Evolutionary conservation across 768 basidiomycete species (phyloP).

Genomic region (Lactarius psammicola): DNA sequence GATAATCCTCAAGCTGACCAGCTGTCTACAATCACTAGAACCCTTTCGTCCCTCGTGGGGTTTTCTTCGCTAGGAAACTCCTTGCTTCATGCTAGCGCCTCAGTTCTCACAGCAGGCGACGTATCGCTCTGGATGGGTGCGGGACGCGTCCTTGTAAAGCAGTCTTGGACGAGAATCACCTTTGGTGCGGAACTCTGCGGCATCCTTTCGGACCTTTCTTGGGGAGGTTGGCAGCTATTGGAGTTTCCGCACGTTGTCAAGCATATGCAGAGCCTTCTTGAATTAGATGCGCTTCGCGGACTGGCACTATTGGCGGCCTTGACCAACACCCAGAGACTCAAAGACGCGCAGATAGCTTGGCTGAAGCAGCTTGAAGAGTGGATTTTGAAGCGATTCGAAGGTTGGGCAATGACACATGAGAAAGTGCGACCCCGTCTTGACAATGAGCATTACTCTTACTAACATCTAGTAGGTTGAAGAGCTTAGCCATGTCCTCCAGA

Average conservation of each 20-base stretch:
- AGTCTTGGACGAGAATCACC: constrained; percentile 40
- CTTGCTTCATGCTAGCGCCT: constrained; percentile 37
- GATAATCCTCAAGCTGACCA: constrained; percentile 37
- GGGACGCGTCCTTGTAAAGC: constrained; percentile 57
- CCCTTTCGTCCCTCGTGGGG: constrained; percentile 34
- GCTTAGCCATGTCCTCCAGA: constrained; percentile 52
- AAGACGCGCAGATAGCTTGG: constrained; percentile 60
- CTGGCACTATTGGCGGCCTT: constrained; percentile 53
- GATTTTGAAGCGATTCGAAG: constrained; percentile 43
- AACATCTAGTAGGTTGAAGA: constrained; percentile 43
- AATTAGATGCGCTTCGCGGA: constrained; percentile 42
- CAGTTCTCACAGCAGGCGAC: constrained; percentile 44
- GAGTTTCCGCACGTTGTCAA: constrained; percentile 60
- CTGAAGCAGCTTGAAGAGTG: constrained; percentile 52
- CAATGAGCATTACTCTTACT: background rate
- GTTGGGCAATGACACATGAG: constrained; percentile 42
- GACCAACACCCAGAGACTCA: constrained; percentile 48
- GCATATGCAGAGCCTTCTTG: constrained; percentile 46
- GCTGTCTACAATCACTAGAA: constrained; percentile 38
- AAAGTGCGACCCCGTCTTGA: constrained; percentile 37
- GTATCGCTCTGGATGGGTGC: constrained; percentile 41
- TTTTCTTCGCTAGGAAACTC: constrained; percentile 33
- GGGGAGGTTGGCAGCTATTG: constrained; percentile 77
- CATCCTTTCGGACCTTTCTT: constrained; percentile 59
- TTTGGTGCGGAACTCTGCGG: constrained; percentile 60